Evolutionary conservation across 2,329 filamentous ascomycete species (phyloP), one percentile per base, ranked within the genome.

Genomic region (Alternaria consortialis): DNA sequence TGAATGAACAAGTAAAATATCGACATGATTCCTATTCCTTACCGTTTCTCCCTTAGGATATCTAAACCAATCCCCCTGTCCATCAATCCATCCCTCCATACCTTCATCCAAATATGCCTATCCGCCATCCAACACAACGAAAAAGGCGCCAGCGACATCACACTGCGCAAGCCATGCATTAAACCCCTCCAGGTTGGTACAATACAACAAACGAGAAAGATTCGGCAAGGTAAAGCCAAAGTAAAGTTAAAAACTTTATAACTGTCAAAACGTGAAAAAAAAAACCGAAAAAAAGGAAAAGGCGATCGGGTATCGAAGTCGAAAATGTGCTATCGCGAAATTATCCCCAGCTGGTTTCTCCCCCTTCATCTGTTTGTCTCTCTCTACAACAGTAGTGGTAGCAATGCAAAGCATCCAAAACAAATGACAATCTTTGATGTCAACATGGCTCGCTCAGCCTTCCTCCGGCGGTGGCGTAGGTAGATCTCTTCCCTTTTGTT

Each of bases 391-490:
- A 36, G 7, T 31, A 11, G 12, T 27, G n/a, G 25, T 11, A 44
- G 17, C 31, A 37, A 11, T 37, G 31, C 20, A 50, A 37, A 20
- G 23, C 23, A 12, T 25, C n/a, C 44, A 11, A 15, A 13, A 29
- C 20, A 29, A n/a, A 7, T 52, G 36, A 50, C 31, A 50, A 25
- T 20, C 12, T 50, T 23, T 25, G 20, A 6, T 50, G 23, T 50
- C 25, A 40, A 52, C 50, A 27, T 37, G 23, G 23, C 15, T 39
- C 25, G 7, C 50, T 29, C n/a, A 53, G 23, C 40, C 53, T 36
- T 47, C 42, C 50, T 77, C 74, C 0, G 73, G 73, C 50, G 74
- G 74, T 59, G 74, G 74, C 40, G 74, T 75, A 15, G 71, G 72
- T 47, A 77, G 57, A 20, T 74, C 71, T 52, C 66, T 70, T 4